Conservation (phyloP, 2,329 filamentous ascomycete genomes). For the Fusarium goolgardi region DNA sequence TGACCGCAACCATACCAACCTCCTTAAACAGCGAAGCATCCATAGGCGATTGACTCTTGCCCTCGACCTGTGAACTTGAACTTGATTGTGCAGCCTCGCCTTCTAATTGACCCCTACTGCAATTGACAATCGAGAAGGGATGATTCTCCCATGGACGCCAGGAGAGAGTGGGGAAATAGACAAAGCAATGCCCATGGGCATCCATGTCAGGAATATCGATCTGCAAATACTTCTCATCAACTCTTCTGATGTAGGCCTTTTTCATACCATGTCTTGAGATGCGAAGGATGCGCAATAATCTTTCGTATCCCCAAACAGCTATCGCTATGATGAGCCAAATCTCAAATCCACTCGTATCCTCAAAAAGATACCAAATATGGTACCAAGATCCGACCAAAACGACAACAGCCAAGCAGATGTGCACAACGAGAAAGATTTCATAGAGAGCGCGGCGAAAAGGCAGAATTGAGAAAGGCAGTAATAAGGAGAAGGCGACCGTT, state of each 20-base stretch:
- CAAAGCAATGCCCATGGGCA: conserved; percentile 47
- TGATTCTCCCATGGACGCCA: conserved; percentile 52
- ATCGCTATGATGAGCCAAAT: conserved; percentile 48
- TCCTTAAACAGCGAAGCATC: conserved; percentile 28
- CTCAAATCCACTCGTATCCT: conserved; percentile 57
- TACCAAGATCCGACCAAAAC: conserved; percentile 57
- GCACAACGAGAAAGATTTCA: conserved; percentile 58
- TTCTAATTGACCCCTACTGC: conserved; percentile 20
- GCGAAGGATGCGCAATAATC: conserved; percentile 42
- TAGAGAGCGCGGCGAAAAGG: conserved; percentile 54
- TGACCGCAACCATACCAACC: conserved; percentile 8
- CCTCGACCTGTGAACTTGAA: conserved; percentile 20
- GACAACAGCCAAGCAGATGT: conserved; percentile 57
- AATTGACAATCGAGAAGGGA: conserved; percentile 48
- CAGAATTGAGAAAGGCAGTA: conserved; percentile 51
- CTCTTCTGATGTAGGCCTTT: conserved; percentile 44
- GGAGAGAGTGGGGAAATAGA: conserved; percentile 48
- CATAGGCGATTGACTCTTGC: conserved; percentile 4
- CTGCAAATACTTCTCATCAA: conserved; percentile 49
- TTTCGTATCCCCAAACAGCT: conserved; percentile 48
- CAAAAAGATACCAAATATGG: conserved; percentile 54
- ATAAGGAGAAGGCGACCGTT: conserved; percentile 49
- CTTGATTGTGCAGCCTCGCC: neutral
- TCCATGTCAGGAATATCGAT: conserved; percentile 47
- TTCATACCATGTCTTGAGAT: conserved; percentile 43